Conservation (phyloP, 2,329 filamentous ascomycete genomes). For the Aureobasidium namibiae region DNA sequence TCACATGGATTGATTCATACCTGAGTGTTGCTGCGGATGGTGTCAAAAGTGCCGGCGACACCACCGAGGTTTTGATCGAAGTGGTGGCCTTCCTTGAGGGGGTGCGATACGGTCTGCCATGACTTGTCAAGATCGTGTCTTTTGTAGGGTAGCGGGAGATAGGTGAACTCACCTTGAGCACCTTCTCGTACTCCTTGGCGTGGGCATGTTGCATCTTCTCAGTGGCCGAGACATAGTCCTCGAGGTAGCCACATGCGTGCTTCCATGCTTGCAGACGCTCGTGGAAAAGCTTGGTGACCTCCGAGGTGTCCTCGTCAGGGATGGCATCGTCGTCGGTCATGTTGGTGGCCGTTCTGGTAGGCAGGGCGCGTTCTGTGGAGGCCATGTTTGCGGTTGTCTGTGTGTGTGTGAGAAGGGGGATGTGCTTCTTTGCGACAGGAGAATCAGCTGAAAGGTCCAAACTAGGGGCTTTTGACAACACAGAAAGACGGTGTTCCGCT, state of each 20-base stretch:
- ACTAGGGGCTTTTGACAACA: not conserved
- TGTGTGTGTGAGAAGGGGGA: not conserved
- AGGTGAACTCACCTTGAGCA: constrained; percentile 59
- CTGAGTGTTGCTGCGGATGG: constrained; percentile 79
- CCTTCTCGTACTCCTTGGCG: constrained; percentile 90
- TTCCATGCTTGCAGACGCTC: constrained; percentile 94
- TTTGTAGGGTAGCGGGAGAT: not conserved
- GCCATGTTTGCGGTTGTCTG: not conserved
- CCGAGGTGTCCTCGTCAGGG: constrained; percentile 35
- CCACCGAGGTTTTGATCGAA: constrained; percentile 88
- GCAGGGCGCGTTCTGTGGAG: constrained; percentile 16
- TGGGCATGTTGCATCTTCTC: constrained; percentile 80
- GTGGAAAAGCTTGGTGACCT: constrained; percentile 56
- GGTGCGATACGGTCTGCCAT: constrained; percentile 67
- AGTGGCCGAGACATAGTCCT: constrained; percentile 78
- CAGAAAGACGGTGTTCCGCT: not conserved
- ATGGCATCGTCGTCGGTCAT: constrained; percentile 37
- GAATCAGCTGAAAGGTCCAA: not conserved
- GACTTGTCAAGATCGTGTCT: constrained; percentile 12
- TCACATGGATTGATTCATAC: not conserved
- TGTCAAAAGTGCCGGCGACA: constrained; percentile 85
- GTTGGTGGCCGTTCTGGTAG: constrained; percentile 24
- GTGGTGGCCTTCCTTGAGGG: constrained; percentile 82
- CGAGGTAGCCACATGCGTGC: constrained; percentile 81
- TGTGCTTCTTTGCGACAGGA: not conserved